A percentile compares a stretch with the other conserved stretches of the same genome.
These are phyloP conservation scores for Conoideocrella luteorostrata DNA, from an alignment of 2,329 filamentous ascomycete species.

Conservation along the genomic window DNA sequence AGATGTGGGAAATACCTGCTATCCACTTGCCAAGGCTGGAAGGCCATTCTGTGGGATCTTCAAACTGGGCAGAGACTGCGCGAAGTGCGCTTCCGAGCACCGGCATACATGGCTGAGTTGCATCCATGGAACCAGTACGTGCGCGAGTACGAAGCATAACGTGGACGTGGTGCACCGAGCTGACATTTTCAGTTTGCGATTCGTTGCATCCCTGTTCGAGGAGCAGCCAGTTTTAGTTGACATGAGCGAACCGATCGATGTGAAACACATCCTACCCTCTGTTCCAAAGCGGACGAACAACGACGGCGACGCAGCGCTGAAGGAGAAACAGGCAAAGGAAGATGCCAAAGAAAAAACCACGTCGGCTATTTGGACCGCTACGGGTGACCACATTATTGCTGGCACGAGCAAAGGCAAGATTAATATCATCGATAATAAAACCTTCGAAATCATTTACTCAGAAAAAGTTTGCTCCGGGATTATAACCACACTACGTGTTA, in stretches of 20 bases:
- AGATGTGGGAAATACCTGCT: conserved; percentile 84
- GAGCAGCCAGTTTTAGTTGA: conserved; percentile 87
- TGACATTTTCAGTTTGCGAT: conserved; percentile 57
- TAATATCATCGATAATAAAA: conserved; percentile 84
- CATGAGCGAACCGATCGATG: conserved; percentile 59
- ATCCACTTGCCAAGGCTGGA: conserved; percentile 93
- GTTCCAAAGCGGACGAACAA: conserved; percentile 68
- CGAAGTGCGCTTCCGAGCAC: conserved; percentile 84
- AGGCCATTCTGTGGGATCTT: conserved; percentile 92
- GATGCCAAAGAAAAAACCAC: conserved; percentile 95
- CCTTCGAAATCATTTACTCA: conserved; percentile 79
- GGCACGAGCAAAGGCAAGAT: conserved; percentile 95
- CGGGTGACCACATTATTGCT: conserved; percentile 81
- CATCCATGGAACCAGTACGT: conserved; percentile 81
- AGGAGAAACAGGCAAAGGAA: conserved; percentile 82
- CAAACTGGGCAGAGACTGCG: conserved; percentile 62
- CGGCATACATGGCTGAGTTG: conserved; percentile 92
- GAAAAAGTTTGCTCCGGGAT: conserved; percentile 82
- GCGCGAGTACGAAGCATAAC: background rate
- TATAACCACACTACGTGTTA: conserved; percentile 80
- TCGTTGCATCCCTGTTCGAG: conserved; percentile 89
- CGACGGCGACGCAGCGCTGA: conserved; percentile 61
- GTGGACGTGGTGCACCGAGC: background rate
- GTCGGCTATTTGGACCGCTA: conserved; percentile 78
- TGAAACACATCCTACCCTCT: conserved; percentile 74